A percentile compares a stretch with the other conserved stretches of the same genome.
Conservation (phyloP, 768 basidiomycete genomes). For the Pleurotus salmoneostramineus region DNA sequence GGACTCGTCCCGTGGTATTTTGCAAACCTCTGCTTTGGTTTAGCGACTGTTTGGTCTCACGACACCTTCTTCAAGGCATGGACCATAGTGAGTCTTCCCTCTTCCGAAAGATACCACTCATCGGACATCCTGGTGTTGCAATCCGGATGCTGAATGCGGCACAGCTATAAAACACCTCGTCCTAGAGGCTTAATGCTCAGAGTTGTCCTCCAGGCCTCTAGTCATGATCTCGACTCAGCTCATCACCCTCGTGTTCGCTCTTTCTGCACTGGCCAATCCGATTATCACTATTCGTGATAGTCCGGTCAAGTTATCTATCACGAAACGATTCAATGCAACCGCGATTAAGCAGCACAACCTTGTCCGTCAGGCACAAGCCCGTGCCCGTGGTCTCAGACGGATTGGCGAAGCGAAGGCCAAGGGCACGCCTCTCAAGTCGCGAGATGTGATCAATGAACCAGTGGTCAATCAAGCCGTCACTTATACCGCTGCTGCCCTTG, state of each 20-base stretch:
- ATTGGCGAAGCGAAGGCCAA: constrained; percentile 2
- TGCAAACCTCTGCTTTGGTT: neutral
- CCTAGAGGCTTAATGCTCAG: neutral
- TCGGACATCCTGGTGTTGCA: too few species aligned
- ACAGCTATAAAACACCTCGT: neutral
- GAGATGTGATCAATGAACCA: neutral
- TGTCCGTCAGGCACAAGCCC: neutral
- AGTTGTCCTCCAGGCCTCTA: neutral
- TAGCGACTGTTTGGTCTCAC: neutral
- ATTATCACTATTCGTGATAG: constrained; percentile 1
- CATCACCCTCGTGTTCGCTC: neutral
- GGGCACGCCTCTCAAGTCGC: neutral
- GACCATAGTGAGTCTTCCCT: neutral
- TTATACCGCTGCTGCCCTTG: constrained; percentile 9
- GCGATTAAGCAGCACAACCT: neutral
- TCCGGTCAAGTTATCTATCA: neutral
- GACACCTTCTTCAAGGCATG: neutral
- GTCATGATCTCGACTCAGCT: constrained; percentile 2
- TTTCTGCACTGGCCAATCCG: neutral
- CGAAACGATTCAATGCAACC: neutral
- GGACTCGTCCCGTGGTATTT: too few species aligned
- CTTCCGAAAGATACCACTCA: too few species aligned
- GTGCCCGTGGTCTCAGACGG: neutral
- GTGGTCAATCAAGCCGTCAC: constrained; percentile 8
- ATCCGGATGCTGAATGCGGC: neutral